Conservation (phyloP, 148 eudicot genomes). For the Chenopodium suecicum region DNA sequence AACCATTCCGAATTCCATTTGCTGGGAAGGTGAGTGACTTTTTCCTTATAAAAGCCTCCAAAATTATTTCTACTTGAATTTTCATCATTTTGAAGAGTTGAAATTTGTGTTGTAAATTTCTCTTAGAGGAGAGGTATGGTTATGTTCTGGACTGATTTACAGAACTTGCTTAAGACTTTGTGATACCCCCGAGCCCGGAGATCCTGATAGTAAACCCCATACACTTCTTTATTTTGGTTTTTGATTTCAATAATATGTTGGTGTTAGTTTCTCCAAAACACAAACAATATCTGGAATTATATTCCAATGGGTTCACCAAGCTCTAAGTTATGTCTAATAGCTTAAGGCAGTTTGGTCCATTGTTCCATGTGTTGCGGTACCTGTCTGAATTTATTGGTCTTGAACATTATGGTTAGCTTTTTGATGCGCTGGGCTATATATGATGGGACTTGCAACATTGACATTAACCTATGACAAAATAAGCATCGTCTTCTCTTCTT, state of each 20-base stretch:
- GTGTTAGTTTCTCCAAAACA: neutral
- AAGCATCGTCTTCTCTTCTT: neutral
- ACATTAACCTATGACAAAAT: neutral
- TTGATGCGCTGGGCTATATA: neutral
- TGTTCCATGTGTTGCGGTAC: neutral
- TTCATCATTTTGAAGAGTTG: neutral
- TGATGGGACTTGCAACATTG: neutral
- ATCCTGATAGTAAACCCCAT: neutral
- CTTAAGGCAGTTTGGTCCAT: neutral
- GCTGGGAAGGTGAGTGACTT: conserved; percentile 81
- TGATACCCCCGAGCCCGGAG: too few species aligned
- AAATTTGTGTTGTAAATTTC: neutral
- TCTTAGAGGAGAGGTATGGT: neutral
- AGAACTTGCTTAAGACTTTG: neutral
- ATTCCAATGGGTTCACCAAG: neutral
- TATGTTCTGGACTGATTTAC: neutral
- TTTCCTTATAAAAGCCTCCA: too few species aligned
- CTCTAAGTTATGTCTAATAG: neutral
- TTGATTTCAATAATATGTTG: neutral
- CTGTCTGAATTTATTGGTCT: neutral
- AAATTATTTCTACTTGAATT: neutral
- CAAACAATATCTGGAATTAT: neutral
- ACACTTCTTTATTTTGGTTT: neutral
- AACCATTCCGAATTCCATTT: conserved; percentile 97
- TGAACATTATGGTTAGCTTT: neutral